Base-by-base conservation (phyloP, 2,329 filamentous ascomycete species). In the Ceratocystis ficicola region DNA sequence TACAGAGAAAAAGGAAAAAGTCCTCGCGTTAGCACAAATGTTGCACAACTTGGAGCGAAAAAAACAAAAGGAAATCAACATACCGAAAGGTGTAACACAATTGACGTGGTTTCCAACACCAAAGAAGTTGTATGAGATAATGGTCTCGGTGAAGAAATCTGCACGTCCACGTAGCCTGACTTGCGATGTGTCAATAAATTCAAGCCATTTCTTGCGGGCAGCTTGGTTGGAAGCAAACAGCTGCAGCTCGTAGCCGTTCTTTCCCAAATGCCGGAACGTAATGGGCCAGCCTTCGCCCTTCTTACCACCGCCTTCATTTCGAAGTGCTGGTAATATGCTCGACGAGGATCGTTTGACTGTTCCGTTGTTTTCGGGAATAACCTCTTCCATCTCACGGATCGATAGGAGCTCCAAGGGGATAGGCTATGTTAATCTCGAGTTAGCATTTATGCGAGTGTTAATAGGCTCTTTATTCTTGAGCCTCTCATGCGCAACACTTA, bases 351-450 rank as follows among this genome's bases (percentile, higher is more conserved):
- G 83, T 77, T 96, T 97, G 44, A 90, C 80, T 59, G 90, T 81
- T 28, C 91, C 91, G 62, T 86, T 76, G 69, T 84, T 86, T 36
- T 65, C 66, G 2, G 92, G 92, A 52, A 96, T 89, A 36, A 97
- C 86, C 73, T 96, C 91, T 64, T 97, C 93, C 93, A 99, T 97
- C 73, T 97, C 93, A 64, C 88, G 87, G 70, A 99, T 97, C 28
- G 94, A 86, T 17, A 99, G 81, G 5, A 99, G 81, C 74, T 99
- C 94, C 41, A 99, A 78, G 15, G 94, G 94, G 70, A 99, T 99
- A 0, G 94, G 94, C 78, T 92, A 67, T 44, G 1, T 28, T 25
- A 63, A 15, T 44, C 25, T 44, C 50, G 8, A 48, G 67, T 70
- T 65, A 70, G 66, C 61, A 62, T 48, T 20, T 8, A 41, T 17